A percentile compares a stretch with the other conserved stretches of the same genome.
Evolutionary conservation across 768 basidiomycete species (phyloP).

Genomic region (Leucocoprinus leucothites): DNA sequence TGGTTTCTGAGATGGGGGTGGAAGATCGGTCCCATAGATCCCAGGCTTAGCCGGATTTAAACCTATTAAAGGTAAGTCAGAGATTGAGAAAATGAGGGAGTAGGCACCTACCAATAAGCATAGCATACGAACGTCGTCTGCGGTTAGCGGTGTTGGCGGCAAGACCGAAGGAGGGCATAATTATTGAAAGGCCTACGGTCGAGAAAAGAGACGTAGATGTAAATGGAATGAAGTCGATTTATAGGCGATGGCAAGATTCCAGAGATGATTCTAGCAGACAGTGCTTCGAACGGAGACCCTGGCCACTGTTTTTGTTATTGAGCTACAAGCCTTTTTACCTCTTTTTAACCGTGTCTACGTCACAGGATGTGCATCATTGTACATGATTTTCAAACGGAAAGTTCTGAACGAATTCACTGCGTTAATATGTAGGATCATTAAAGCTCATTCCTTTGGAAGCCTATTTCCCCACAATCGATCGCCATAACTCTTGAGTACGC

Average conservation of each 20-base stretch:
- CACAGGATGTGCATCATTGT: no score
- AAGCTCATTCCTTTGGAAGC: no score
- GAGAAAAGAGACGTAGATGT: neutral
- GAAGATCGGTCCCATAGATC: constrained; percentile 20
- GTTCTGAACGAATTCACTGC: no score
- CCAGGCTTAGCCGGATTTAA: constrained; percentile 26
- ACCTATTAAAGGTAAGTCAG: neutral
- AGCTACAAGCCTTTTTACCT: no score
- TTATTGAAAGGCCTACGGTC: constrained; percentile 1
- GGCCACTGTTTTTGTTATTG: constrained; percentile 3
- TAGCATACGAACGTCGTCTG: constrained; percentile 11
- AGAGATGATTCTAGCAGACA: constrained; percentile 1
- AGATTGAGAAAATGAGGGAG: neutral
- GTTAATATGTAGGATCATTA: no score
- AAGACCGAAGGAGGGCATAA: constrained; percentile 6
- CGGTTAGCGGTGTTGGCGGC: constrained; percentile 1
- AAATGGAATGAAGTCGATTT: neutral
- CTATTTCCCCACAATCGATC: no score
- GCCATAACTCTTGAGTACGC: no score
- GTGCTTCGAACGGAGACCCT: constrained; percentile 3
- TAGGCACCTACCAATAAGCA: constrained; percentile 1
- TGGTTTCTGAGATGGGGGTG: constrained; percentile 16
- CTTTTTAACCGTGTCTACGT: no score
- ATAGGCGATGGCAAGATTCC: neutral
- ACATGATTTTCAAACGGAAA: no score